These are phyloP conservation scores for Porcisia hertigi DNA, from an alignment of 208 protist genomes.

Conservation along the genomic window DNA sequence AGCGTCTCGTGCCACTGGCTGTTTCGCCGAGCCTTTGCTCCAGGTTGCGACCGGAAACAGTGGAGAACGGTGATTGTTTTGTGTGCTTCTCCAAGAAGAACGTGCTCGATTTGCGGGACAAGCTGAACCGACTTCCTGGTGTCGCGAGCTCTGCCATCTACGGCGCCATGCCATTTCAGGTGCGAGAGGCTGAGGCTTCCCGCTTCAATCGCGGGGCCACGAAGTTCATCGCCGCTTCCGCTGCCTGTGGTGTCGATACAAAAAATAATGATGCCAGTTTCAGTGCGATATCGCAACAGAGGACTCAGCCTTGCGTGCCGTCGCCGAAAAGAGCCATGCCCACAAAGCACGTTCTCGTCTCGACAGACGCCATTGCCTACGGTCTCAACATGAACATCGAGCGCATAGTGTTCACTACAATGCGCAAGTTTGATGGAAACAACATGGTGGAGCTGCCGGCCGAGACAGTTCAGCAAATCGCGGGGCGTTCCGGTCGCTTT, in stretches of 20 bases:
- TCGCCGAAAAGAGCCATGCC: background rate
- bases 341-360: constrained; percentile 83
- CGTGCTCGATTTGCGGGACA: constrained; percentile 59
- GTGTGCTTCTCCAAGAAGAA: constrained; percentile 81
- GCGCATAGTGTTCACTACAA: constrained; percentile 80
- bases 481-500: constrained; percentile 89
- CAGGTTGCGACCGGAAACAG: constrained; percentile 23
- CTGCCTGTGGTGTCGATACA: background rate
- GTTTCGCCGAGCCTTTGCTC: constrained; percentile 41
- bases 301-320: background rate
- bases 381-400: constrained; percentile 96
- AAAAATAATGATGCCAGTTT: background rate
- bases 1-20: constrained; percentile 77
- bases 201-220: constrained; percentile 83
- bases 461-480: constrained; percentile 72
- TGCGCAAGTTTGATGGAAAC: constrained; percentile 86
- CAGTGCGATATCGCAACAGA: background rate
- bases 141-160: constrained; percentile 86
- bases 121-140: constrained; percentile 45
- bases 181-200: constrained; percentile 76
- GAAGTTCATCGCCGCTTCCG: constrained; percentile 3
- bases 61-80: constrained; percentile 88
- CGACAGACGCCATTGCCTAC: constrained; percentile 95
- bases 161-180: constrained; percentile 91
- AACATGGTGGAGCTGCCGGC: constrained; percentile 38